Conservation (phyloP, 495 filamentous ascomycete genomes). For the Aspergillus indologenus region DNA sequence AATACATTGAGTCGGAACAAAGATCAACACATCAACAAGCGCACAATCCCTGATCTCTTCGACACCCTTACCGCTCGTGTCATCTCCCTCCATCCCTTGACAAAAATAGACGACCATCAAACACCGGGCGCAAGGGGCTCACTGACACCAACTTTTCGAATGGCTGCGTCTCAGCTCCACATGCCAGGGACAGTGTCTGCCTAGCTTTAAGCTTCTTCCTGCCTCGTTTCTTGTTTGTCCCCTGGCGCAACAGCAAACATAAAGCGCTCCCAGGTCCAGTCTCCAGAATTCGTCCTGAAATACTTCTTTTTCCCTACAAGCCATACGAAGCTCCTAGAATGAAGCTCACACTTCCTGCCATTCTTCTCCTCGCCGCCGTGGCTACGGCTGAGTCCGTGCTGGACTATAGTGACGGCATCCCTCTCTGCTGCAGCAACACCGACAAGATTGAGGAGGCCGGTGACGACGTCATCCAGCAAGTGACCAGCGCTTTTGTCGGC, state of each 20-base stretch:
- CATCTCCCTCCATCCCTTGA: too few species aligned
- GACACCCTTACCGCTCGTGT: too few species aligned
- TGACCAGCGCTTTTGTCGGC: constrained; percentile 1
- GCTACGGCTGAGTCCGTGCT: neutral
- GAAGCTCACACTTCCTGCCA: neutral
- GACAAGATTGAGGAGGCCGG: neutral
- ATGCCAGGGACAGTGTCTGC: neutral
- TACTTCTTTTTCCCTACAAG: neutral
- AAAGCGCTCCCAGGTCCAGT: neutral
- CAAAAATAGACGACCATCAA: neutral
- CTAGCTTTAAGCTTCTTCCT: neutral
- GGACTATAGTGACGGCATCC: constrained; percentile 2
- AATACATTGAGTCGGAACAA: too few species aligned
- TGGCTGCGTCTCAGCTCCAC: neutral
- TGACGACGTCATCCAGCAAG: neutral
- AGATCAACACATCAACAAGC: too few species aligned
- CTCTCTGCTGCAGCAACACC: constrained; percentile 1
- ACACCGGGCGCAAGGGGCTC: neutral
- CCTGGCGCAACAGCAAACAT: neutral
- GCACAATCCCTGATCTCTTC: too few species aligned
- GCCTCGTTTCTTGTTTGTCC: neutral
- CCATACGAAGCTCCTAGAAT: neutral
- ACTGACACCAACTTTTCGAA: neutral
- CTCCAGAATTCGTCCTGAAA: too few species aligned
- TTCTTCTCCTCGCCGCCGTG: neutral